Percentiles rank a stretch among this genome's conserved stretches.
These are phyloP conservation scores for Hypoxylon crocopeplum DNA, from an alignment of 495 filamentous ascomycete genomes.

Conservation along the genomic window DNA sequence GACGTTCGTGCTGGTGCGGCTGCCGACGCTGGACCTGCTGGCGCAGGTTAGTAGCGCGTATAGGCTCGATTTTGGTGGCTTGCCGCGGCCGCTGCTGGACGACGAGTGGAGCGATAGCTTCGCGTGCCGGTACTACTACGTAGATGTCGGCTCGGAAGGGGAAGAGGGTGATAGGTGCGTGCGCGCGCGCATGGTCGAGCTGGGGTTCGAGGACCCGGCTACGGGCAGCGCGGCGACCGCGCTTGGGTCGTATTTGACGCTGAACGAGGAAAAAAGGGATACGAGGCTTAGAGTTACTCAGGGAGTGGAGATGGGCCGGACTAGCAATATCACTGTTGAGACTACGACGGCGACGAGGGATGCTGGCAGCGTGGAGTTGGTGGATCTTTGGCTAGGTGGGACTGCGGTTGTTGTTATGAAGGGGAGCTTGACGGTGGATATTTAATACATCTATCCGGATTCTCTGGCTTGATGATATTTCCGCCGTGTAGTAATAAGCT, in stretches of 20 bases:
- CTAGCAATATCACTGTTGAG: conserved; percentile 61
- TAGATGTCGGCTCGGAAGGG: conserved; percentile 44
- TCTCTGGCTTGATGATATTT: no score
- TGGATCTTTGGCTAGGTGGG: conserved; percentile 61
- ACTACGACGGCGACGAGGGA: conserved; percentile 47
- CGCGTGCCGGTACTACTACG: conserved; percentile 63
- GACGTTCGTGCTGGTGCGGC: conserved; percentile 64
- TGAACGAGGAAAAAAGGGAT: conserved; percentile 46
- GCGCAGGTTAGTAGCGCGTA: conserved; percentile 35
- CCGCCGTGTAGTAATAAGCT: no score
- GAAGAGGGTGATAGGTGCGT: conserved; percentile 24
- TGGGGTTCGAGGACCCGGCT: conserved; percentile 69
- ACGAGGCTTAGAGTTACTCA: conserved; percentile 65
- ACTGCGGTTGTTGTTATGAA: conserved; percentile 65
- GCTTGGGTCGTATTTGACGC: conserved; percentile 62
- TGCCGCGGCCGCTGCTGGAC: conserved; percentile 53
- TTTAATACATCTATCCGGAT: conserved; percentile 4
- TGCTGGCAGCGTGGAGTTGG: conserved; percentile 45
- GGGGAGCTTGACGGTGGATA: conserved; percentile 48
- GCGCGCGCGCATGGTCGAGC: conserved; percentile 61
- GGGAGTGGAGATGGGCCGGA: conserved; percentile 80
- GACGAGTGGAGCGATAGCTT: conserved; percentile 64
- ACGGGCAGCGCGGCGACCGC: conserved; percentile 70
- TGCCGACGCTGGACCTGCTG: conserved; percentile 57
- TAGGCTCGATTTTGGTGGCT: conserved; percentile 43